Evolutionary conservation across 805 yeast genomes (phyloP), one percentile per base, ranked within the genome.

Genomic region (Vanderwaltozyma polyspora): DNA sequence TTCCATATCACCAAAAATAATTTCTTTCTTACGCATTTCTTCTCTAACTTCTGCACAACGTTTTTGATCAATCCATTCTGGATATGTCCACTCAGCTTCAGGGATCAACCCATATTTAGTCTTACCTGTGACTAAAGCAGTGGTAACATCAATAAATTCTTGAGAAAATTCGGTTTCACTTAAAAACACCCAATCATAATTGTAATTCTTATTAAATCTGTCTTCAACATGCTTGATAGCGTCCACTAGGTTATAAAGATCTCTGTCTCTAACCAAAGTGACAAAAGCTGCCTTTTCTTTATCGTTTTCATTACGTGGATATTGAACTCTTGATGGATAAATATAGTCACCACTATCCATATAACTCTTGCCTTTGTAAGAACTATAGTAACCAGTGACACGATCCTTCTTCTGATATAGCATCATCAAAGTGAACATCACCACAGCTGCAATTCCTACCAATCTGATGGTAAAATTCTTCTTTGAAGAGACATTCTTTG

Each of bases 181-280:
- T 48, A 89, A 67, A 58, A 89, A 91, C 19, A 86, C 91, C 96
- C 97, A 89, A 48, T 93, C 96, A 54, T 89, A 89, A 43, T 81
- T 69, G 62, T 63, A 87, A 31, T 81, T 69, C 13, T 62, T 55
- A 65, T 89, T 89, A 68, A 91, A 89, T 42, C 95, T 68, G 57
- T 86, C 96, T 61, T 89, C 96, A 35, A 87, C 71, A 31, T 77
- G 72, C 56, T 83, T 68, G 40, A 83, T 79, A 6, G 93, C 75
- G 22, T 64, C 70, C 29, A 74, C 60, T 34, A 83, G 59, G 18
- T 68, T 68, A 61, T 71, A 66, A 37, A 83, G 56, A 52, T 83
- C 94, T n/a, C 63, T 48, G 56, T 82, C 81, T 62, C 93, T 68
- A 10, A 87, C 91, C 47, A 83, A 65, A 0, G 89, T 70, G 13